Conservation (phyloP, 768 basidiomycete genomes). For the Tephrocybe sp. region DNA sequence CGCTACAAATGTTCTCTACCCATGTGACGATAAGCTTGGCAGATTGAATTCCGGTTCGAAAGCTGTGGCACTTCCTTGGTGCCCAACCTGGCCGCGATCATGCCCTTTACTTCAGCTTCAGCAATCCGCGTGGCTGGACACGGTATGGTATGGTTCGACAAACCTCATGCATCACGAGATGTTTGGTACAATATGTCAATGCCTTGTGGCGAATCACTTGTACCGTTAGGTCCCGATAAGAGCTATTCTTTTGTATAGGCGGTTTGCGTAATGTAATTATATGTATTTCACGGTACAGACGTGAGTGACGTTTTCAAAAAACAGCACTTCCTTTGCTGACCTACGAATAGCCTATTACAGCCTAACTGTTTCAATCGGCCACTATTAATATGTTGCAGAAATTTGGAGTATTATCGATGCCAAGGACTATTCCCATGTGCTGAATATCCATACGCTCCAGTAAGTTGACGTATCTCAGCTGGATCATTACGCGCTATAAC, state of each 20-base stretch:
- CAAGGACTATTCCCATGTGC: neutral
- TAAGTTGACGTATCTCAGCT: neutral
- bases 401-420: neutral
- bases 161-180: neutral
- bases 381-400: too few relatives aligned
- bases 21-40: neutral
- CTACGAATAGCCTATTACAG: too few relatives aligned
- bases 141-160: neutral
- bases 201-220: neutral
- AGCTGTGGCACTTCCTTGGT: neutral
- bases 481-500: neutral
- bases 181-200: neutral
- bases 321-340: too few relatives aligned
- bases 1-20: neutral
- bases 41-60: neutral
- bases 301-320: too few relatives aligned
- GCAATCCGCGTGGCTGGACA: too few relatives aligned
- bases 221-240: too few relatives aligned
- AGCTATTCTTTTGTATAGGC: too few relatives aligned
- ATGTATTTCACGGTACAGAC: too few relatives aligned
- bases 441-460: neutral
- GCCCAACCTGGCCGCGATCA: too few relatives aligned
- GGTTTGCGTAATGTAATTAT: too few relatives aligned
- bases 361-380: too few relatives aligned
- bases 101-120: too few relatives aligned